These are phyloP conservation scores for Spironucleus salmonicida DNA, from an alignment of 208 protist genomes.

Conservation along the genomic window DNA sequence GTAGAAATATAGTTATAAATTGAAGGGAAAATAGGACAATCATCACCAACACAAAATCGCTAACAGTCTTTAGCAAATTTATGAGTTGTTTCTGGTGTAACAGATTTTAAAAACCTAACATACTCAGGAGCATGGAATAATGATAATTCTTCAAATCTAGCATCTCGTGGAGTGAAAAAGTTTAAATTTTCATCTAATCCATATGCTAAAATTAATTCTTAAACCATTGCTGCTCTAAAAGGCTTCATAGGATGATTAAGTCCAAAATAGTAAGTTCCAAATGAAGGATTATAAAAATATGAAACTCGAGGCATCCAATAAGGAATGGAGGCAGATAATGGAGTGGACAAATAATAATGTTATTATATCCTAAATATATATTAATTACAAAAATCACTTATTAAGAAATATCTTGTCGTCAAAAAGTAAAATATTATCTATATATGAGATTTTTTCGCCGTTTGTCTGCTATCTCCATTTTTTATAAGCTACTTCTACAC, in stretches of 20 bases:
- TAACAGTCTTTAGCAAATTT: slow-evolving; percentile 29
- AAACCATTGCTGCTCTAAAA: slow-evolving; percentile 10
- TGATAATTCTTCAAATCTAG: slow-evolving; percentile 49
- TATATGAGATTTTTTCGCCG: too few species aligned
- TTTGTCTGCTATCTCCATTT: too few species aligned
- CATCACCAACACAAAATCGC: slow-evolving; percentile 60
- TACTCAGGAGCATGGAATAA: slow-evolving; percentile 64
- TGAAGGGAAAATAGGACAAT: slow-evolving; percentile 70
- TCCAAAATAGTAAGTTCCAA: slow-evolving; percentile 33
- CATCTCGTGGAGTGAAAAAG: slow-evolving; percentile 33
- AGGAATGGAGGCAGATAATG: too few species aligned
- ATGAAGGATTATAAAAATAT: slow-evolving; percentile 29
- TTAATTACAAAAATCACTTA: too few species aligned
- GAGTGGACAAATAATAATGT: too few species aligned
- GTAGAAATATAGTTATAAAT: slow-evolving; percentile 54
- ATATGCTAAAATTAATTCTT: slow-evolving; percentile 34
- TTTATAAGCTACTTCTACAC: too few species aligned
- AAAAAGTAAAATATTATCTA: too few species aligned
- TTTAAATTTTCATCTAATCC: slow-evolving; percentile 33
- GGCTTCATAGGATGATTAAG: slow-evolving; percentile 39
- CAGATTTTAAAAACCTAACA: slow-evolving; percentile 55
- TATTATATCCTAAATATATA: too few species aligned
- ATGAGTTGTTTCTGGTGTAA: slow-evolving; percentile 39
- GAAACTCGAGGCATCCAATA: too few species aligned
- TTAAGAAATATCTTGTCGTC: too few species aligned